These are phyloP conservation scores for Penicillium dipodomyicola DNA, from an alignment of 495 filamentous ascomycete species.

Conservation along the genomic window DNA sequence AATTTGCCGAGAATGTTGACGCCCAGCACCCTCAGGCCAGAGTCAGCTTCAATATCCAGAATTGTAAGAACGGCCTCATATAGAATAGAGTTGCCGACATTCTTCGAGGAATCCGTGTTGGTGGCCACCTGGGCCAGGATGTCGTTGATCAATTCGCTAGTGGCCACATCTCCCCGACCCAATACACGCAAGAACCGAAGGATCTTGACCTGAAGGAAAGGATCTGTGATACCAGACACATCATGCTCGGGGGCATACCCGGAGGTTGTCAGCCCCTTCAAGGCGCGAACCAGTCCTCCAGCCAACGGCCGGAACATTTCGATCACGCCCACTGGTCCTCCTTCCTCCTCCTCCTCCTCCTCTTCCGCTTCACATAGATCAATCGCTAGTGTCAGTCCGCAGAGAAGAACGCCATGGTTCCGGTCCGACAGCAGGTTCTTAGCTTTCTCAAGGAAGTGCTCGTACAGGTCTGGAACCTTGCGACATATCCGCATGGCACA, in stretches of 20 bases:
- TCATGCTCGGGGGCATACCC: constrained; percentile 98
- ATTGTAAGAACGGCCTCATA: constrained; percentile 98
- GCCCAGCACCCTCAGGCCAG: constrained; percentile 85
- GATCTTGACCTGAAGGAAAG: constrained; percentile 98
- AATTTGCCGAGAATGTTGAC: constrained; percentile 99
- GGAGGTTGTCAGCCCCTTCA: constrained; percentile 89
- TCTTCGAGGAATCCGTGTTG: constrained; percentile 97
- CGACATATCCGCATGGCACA: constrained; percentile 99
- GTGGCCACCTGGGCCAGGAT: constrained; percentile 97
- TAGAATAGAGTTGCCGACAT: constrained; percentile 95
- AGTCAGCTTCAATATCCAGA: constrained; percentile 96
- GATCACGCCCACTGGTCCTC: constrained; percentile 77
- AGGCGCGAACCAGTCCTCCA: constrained; percentile 74
- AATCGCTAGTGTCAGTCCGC: constrained; percentile 84
- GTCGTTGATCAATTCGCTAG: constrained; percentile 97
- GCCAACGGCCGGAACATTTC: constrained; percentile 85
- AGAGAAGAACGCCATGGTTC: constrained; percentile 93
- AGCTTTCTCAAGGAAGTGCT: constrained; percentile 94
- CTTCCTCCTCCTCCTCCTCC: constrained; percentile 83
- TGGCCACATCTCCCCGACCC: constrained; percentile 79
- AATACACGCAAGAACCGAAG: constrained; percentile 80
- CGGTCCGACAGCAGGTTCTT: constrained; percentile 82
- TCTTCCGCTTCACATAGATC: constrained; percentile 95
- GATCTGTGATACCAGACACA: constrained; percentile 95
- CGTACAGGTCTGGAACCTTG: constrained; percentile 95